Conservation (phyloP, 352 stramenopile genomes). For the Phytopythium cucurbitacearum region DNA sequence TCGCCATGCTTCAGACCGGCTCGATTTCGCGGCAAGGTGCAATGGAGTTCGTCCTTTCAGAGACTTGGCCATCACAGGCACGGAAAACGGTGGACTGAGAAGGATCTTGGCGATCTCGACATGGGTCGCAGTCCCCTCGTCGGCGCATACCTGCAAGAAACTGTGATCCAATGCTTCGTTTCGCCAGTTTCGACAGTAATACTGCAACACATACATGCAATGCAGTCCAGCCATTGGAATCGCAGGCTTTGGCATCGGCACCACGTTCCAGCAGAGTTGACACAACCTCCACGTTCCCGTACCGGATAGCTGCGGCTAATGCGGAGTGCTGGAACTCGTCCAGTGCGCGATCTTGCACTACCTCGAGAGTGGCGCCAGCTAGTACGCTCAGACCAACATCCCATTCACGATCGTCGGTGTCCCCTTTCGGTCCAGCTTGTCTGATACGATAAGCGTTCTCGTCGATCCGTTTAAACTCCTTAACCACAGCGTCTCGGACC, state of each 20-base stretch:
- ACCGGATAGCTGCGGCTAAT: conserved; percentile 46
- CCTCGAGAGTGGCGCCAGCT: conserved; percentile 29
- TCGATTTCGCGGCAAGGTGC: conserved; percentile 29
- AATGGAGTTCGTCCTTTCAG: conserved; percentile 51
- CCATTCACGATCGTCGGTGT: neutral
- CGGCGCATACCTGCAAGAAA: conserved; percentile 39
- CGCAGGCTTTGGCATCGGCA: conserved; percentile 25
- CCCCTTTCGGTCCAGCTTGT: neutral
- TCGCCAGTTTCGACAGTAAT: neutral
- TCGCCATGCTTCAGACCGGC: neutral
- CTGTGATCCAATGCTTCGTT: neutral
- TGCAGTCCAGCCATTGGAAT: conserved; percentile 55
- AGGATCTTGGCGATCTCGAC: conserved; percentile 34
- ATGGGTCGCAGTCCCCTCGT: conserved; percentile 22
- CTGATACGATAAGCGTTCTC: conserved; percentile 4
- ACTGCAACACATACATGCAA: conserved; percentile 37
- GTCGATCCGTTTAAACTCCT: conserved; percentile 37
- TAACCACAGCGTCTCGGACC: conserved; percentile 28
- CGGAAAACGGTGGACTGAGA: conserved; percentile 10
- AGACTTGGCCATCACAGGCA: conserved; percentile 33
- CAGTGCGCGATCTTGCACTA: neutral
- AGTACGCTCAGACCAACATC: conserved; percentile 37
- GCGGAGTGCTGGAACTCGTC: conserved; percentile 9
- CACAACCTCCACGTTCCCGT: conserved; percentile 32
- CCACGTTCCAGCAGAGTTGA: conserved; percentile 37